These are phyloP conservation scores for Pleurotus pulmonarius DNA, from an alignment of 768 basidiomycete genomes.

Conservation along the genomic window DNA sequence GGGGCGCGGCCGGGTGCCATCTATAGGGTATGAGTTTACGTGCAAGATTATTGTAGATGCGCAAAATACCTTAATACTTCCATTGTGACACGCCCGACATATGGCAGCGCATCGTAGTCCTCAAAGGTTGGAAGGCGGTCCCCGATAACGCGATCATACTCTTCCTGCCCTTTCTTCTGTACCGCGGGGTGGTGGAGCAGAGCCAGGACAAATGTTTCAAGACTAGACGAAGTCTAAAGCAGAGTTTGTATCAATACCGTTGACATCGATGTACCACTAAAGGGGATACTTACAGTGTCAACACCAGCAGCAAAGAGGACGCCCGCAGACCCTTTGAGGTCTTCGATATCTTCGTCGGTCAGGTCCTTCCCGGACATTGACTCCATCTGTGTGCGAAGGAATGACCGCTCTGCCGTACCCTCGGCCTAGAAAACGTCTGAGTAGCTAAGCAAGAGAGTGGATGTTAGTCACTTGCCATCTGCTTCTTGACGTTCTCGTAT, in stretches of 20 bases:
- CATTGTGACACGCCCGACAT: conserved; percentile 21
- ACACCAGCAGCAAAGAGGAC: conserved; percentile 33
- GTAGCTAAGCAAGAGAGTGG: too few relatives aligned
- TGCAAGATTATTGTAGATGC: conserved; percentile 9
- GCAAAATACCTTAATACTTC: conserved; percentile 17
- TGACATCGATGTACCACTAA: not conserved
- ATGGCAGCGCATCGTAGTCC: conserved; percentile 20
- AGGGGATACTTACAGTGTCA: conserved; percentile 24
- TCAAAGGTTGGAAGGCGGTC: conserved; percentile 22
- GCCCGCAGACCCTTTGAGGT: conserved; percentile 21
- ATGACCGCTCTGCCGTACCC: conserved; percentile 14
- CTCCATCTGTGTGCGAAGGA: conserved; percentile 9
- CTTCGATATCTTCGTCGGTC: conserved; percentile 8
- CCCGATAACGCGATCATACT: conserved; percentile 23
- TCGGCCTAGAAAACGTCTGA: conserved; percentile 2
- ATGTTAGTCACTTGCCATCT: conserved; percentile 22
- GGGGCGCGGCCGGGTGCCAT: conserved; percentile 15
- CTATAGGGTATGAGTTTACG: not conserved
- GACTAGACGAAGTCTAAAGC: conserved; percentile 7
- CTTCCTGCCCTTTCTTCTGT: conserved; percentile 23
- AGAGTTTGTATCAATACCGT: not conserved
- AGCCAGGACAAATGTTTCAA: conserved; percentile 20
- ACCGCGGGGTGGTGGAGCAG: conserved; percentile 23
- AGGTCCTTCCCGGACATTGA: not conserved
- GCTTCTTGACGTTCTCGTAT: conserved; percentile 26